These are phyloP conservation scores for Hydnomerulius pinastri DNA, from an alignment of 768 basidiomycete genomes.

Conservation along the genomic window DNA sequence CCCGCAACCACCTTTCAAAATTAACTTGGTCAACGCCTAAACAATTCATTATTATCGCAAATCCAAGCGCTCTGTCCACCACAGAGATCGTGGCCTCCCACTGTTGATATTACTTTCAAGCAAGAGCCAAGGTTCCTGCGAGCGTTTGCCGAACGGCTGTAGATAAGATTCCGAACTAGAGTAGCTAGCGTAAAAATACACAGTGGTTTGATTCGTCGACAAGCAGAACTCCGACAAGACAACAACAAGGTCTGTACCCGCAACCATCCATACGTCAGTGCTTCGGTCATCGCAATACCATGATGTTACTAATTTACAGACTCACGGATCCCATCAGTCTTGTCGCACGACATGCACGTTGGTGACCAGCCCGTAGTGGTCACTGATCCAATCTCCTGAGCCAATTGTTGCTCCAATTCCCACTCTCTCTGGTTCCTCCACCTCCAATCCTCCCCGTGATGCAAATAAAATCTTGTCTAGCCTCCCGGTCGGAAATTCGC, in stretches of 20 bases:
- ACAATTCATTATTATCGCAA: slow-evolving; percentile 17
- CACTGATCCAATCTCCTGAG: slow-evolving; percentile 56
- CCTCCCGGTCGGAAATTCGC: slow-evolving; percentile 49
- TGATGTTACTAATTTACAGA: neutral
- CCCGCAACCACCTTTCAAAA: neutral
- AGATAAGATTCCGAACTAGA: neutral
- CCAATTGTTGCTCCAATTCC: slow-evolving; percentile 54
- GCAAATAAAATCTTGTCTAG: slow-evolving; percentile 70
- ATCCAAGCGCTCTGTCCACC: too few species aligned
- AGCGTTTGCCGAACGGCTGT: neutral
- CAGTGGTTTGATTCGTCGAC: neutral
- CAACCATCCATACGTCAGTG: slow-evolving; percentile 1
- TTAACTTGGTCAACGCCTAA: neutral
- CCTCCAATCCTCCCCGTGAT: slow-evolving; percentile 46
- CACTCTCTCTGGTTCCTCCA: slow-evolving; percentile 55
- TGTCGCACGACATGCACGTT: slow-evolving; percentile 31
- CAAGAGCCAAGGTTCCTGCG: too few species aligned
- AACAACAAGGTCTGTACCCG: neutral
- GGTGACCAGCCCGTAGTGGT: slow-evolving; percentile 64
- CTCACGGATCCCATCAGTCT: slow-evolving; percentile 10
- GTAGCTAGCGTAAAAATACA: slow-evolving; percentile 9
- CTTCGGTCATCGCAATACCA: neutral
- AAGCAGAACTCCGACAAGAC: slow-evolving; percentile 5
- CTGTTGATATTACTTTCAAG: too few species aligned
- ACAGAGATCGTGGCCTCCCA: too few species aligned